Base-by-base conservation (phyloP, 331 rosid species). In the Quercus phellos region DNA sequence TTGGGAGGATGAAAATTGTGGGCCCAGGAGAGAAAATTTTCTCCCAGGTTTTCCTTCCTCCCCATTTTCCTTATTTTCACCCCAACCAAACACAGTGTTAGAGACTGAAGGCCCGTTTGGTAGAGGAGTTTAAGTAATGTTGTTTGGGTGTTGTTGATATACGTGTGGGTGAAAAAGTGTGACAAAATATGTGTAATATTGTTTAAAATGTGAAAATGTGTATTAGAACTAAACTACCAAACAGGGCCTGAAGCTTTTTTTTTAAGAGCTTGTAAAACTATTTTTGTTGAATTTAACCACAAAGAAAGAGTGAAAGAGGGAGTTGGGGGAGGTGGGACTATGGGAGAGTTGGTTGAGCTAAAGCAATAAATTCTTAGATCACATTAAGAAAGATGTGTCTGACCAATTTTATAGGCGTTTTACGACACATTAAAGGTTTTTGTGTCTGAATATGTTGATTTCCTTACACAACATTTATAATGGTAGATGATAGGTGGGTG, bases 291-390 rank as follows among this genome's bases (percentile, higher is more conserved):
- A 58, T 70, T 70, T 81, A 74, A 69, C 74, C 19, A 21, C 26
- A 21, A 12, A 7, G 11, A 24, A 24, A 14, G 21, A 53, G 17
- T 51, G 35, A 77, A 35, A 38, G 51, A 43, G 73, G 74, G 76
- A 50, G 80, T 50, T 76, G 55, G 74, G 77, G 55, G 55, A 79
- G 87, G 86, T 89, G 29, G 53, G 53, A 46, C 1, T 12, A 1
- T 76, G 55, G 76, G 77, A 59, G 60, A 77, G 87, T 87, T 89
- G n/a, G 92, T 78, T 87, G 88, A 81, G 90, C 67, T 58, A 80
- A 77, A 64, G 88, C 90, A 90, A 81, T 94, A 87, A 92, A 87
- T 92, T 85, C 27, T 2, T 30, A 24, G 69, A 21, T 74, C 64
- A 64, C 55, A 75, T 77, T 72, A 71, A 13, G 51, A 8, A 17